Percentiles rank a stretch among this genome's conserved stretches.
Conservation (phyloP, 345 rosid species). For the Cardiospermum halicacabum region DNA sequence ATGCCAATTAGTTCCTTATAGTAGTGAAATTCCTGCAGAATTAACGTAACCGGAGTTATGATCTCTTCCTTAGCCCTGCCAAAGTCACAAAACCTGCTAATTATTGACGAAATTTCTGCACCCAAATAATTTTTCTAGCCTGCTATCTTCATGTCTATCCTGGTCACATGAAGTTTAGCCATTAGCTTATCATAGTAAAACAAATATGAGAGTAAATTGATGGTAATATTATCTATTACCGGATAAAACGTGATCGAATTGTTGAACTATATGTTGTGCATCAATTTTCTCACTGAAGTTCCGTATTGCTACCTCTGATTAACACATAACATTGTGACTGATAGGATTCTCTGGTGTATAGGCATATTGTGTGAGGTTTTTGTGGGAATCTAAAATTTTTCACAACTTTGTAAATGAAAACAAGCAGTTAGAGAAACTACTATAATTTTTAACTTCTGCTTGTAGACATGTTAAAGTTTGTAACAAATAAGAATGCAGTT, state of each 20-base stretch:
- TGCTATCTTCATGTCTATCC: no score
- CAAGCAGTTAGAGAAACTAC: not conserved
- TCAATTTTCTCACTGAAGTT: not conserved
- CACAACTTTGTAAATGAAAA: not conserved
- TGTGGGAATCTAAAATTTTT: not conserved
- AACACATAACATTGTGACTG: not conserved
- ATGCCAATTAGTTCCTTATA: constrained; percentile 8
- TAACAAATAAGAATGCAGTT: not conserved
- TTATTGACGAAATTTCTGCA: no score
- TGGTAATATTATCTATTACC: not conserved
- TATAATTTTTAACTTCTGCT: not conserved
- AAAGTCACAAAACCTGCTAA: no score
- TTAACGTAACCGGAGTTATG: not conserved
- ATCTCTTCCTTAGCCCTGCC: not conserved
- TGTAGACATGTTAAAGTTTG: not conserved
- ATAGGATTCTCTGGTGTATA: not conserved
- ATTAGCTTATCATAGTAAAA: no score
- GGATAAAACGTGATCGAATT: not conserved
- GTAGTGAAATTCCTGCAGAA: not conserved
- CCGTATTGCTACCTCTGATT: not conserved
- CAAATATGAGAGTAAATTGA: no score
- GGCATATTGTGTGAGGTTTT: not conserved
- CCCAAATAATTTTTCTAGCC: no score
- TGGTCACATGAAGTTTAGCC: no score
- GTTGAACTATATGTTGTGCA: not conserved